Conservation (phyloP, 2,329 filamentous ascomycete species). For the Aureobasidium zeae region DNA sequence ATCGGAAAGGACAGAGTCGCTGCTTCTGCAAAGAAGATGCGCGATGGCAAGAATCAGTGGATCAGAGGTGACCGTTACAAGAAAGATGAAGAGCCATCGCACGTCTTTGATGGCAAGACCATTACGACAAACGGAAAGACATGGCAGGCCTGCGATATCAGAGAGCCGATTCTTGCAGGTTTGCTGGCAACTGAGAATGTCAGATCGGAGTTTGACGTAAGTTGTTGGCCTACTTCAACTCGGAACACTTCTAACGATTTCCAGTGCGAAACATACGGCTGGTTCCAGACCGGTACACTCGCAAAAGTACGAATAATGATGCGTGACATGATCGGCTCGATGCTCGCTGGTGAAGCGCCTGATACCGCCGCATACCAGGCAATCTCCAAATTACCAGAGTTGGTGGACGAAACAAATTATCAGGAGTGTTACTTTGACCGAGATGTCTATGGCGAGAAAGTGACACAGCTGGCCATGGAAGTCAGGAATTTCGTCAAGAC, state of each 20-base stretch:
- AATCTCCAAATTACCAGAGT: slow-evolving; percentile 2
- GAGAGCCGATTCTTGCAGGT: slow-evolving; percentile 61
- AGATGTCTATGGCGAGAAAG: slow-evolving; percentile 7
- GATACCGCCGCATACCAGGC: slow-evolving; percentile 21
- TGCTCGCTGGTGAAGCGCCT: slow-evolving; percentile 29
- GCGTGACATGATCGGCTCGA: slow-evolving; percentile 64
- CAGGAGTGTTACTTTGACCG: slow-evolving; percentile 8
- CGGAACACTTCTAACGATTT: too few relatives aligned
- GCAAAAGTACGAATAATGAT: slow-evolving; percentile 79
- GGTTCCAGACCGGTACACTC: slow-evolving; percentile 74
- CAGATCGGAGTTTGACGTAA: slow-evolving; percentile 41
- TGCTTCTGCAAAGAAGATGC: slow-evolving; percentile 14
- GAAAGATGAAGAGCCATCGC: slow-evolving; percentile 35
- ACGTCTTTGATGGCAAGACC: slow-evolving; percentile 73
- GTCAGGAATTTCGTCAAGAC: slow-evolving; percentile 13
- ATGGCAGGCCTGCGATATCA: slow-evolving; percentile 91
- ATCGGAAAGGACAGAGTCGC: slow-evolving; percentile 23
- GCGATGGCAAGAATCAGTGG: slow-evolving; percentile 14
- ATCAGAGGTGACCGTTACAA: slow-evolving; percentile 15
- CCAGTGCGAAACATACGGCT: slow-evolving; percentile 52
- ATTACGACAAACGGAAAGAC: slow-evolving; percentile 75
- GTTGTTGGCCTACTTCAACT: too few relatives aligned
- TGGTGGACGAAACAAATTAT: slow-evolving; percentile 2
- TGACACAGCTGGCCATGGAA: slow-evolving; percentile 4
- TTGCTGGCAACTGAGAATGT: slow-evolving; percentile 56